Base-by-base conservation (phyloP, 371 early-diverging fungal species). In the Cokeromyces recurvatus region DNA sequence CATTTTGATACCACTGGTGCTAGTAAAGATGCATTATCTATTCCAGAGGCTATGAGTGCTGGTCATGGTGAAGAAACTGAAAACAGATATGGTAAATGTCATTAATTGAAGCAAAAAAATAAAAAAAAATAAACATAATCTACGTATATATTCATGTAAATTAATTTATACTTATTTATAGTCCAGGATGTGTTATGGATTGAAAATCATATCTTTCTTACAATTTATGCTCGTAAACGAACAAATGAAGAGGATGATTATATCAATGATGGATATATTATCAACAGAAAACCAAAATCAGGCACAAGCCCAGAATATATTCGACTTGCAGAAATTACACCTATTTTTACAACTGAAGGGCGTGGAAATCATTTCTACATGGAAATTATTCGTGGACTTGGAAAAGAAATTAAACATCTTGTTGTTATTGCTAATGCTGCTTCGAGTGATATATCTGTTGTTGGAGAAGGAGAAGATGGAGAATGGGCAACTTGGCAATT, bases 151-250 rank as follows among this genome's bases (percentile, higher is more conserved):
- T n/a, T n/a, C 19, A 20, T 11, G 22, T 2, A 3, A 36, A 15
- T 19, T 48, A 17, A 31, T n/a, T 31, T 15, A 15, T 27, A 25
- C 27, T 23, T 23, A n/a, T 25, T 20, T 50, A 29, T 38, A 75
- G 76, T 75, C 2, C 54, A 61, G 29, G 66, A 59, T 46, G 59
- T 75, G 0, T 35, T 69, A 12, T 75, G 76, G 76, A 55, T 71
- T 15, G 70, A 75, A 20, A 62, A 57, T 16, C 53, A 65, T 50
- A 36, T 62, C 9, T 71, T 75, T 23, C 47, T 73, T 11, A 61
- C 43, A 9, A 39, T 68, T 23, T 73, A 68, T 42, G 43, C 60
- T 20, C 53, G 56, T 15, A 54, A 41, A 19, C 51, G 50, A 5
- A 17, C 24, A 17, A 35, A 38, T 12, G 47, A 43, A 4, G 61